Percentiles rank a stretch among this genome's conserved stretches.
phyloP scores from a whole-genome alignment of 1,284 basidiomycete species.

The Mycena citricolor region DNA sequence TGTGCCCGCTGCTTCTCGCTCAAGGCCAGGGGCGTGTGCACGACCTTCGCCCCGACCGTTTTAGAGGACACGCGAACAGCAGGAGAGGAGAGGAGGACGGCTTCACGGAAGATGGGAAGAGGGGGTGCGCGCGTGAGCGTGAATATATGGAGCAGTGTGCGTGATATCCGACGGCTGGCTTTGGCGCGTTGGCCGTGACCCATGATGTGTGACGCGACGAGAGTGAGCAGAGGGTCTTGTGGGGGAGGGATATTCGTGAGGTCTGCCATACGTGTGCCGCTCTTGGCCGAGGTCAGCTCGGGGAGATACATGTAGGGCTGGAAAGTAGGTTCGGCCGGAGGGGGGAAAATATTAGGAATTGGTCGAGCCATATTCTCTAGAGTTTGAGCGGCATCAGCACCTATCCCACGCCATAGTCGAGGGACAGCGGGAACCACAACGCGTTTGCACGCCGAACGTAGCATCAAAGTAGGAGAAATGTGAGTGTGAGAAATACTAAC shows the following conservation, averaged over 20 bases:
- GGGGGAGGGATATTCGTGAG: slow-evolving; percentile 66
- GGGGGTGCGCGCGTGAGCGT: slow-evolving; percentile 73
- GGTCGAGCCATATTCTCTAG: too few species aligned
- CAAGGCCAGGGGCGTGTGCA: slow-evolving; percentile 67
- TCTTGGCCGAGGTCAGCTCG: background rate
- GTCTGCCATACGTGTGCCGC: slow-evolving; percentile 9
- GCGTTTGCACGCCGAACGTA: too few species aligned
- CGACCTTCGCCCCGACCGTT: slow-evolving; percentile 57
- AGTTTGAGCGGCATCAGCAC: too few species aligned
- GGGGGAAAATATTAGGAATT: background rate
- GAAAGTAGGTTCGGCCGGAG: background rate
- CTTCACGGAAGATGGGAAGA: slow-evolving; percentile 74
- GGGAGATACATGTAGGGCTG: slow-evolving; percentile 17
- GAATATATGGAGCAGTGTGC: slow-evolving; percentile 70
- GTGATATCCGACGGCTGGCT: slow-evolving; percentile 58
- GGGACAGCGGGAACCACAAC: too few species aligned
- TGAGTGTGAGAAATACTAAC: too few species aligned
- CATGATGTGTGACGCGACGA: slow-evolving; percentile 69
- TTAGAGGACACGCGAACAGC: slow-evolving; percentile 57
- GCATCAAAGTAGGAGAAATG: too few species aligned
- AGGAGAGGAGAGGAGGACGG: slow-evolving; percentile 66
- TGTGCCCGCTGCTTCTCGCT: slow-evolving; percentile 76
- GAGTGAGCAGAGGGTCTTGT: slow-evolving; percentile 74
- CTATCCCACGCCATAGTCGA: too few species aligned
- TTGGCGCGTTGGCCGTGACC: slow-evolving; percentile 66